These are phyloP conservation scores for Apiospora hydei DNA, from an alignment of 2,329 filamentous ascomycete genomes.

Conservation along the genomic window DNA sequence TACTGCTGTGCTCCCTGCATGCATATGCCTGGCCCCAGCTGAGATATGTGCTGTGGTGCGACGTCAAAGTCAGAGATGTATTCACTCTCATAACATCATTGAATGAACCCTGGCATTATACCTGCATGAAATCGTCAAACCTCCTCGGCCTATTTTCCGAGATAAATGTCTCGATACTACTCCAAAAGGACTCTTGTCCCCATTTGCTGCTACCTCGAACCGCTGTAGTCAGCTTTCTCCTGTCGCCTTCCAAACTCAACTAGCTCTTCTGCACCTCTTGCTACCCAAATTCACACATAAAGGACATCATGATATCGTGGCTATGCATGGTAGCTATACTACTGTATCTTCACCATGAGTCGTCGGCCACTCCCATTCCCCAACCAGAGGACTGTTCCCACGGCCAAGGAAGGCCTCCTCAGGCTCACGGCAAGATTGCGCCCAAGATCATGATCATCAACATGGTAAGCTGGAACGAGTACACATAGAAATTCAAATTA, in stretches of 20 bases:
- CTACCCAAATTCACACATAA: not conserved
- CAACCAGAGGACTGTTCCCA: not conserved
- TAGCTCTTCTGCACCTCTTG: not conserved
- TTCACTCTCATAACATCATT: not conserved
- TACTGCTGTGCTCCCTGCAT: not conserved
- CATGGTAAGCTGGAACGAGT: conserved; percentile 55
- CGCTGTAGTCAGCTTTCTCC: not conserved
- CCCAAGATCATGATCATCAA: conserved; percentile 70
- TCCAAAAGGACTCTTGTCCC: not conserved
- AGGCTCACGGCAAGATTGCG: conserved; percentile 44
- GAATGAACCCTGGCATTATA: not conserved
- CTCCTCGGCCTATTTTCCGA: not conserved
- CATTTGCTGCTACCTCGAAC: too few relatives aligned
- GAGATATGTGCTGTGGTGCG: not conserved
- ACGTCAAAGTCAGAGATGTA: conserved; percentile 1
- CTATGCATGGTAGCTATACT: not conserved
- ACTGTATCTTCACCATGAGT: not conserved
- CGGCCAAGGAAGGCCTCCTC: not conserved
- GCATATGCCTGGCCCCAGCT: not conserved
- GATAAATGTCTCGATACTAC: not conserved
- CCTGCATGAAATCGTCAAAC: not conserved
- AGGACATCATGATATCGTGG: not conserved
- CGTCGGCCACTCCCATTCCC: not conserved
- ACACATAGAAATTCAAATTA: not conserved
- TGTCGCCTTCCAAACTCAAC: not conserved